Base-by-base conservation (phyloP, 805 yeast genomes). In the Kodamaea jinghongensis region DNA sequence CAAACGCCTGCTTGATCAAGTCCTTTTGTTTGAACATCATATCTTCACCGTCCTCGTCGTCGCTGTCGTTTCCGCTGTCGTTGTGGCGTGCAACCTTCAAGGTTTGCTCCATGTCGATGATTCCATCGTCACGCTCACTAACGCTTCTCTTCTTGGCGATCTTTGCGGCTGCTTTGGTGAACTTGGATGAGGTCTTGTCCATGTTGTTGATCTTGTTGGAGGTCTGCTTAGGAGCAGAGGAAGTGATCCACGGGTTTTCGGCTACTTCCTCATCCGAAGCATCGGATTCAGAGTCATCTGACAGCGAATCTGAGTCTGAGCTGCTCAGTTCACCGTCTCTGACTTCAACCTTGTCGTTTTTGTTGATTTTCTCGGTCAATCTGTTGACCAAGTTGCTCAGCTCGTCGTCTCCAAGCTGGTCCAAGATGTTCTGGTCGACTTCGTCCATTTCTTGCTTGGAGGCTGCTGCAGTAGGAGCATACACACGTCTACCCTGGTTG, bases 1-100 rank as follows among this genome's bases (percentile, higher is more conserved):
- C 97, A 72, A 93, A 93, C 0, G 98, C 99, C 56, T 89, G 83
- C 45, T 83, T 79, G 45, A 93, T 84, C 32, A 93, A 71, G 39
- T 87, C 90, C 48, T 80, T 79, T 55, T 89, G 96, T 50, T 79
- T 78, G 68, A 89, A 86, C 75, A 78, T 71, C 43, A 67, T 70
- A 23, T 65, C 58, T 12, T 65, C 75, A 10, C 50, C 51, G n/a
- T 45, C 55, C 11, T 51, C 60, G 25, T 56, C 65, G 28, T 50
- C 56, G 29, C 49, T 50, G 23, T 48, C 48, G 11, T 64, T 73
- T 3, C 65, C 79, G 14, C 35, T 73, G 48, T 78, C 82, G 23
- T 20, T 20, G 23, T 20, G 23, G 23, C 23, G 23, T 8, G 70
- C 67, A 16, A 81, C 61, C 17, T 69, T 63, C 48, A 87, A 63